phyloP scores from a whole-genome alignment of 768 basidiomycete genomes.

The Calocybe gangraenosa region DNA sequence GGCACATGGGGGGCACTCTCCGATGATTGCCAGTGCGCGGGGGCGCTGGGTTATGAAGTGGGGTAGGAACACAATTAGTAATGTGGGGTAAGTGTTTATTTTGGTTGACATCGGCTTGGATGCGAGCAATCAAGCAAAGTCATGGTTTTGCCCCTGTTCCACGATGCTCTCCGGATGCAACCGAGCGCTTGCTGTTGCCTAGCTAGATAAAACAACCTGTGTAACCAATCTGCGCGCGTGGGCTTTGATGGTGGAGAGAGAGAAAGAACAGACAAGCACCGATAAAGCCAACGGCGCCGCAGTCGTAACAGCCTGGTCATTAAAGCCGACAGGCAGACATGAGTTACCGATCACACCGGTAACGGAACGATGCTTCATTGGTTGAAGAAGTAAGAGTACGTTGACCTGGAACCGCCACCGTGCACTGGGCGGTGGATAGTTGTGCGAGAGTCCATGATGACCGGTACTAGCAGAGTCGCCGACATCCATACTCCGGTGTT shows the following conservation, averaged over 20 bases:
- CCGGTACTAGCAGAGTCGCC: neutral
- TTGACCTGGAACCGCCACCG: too few species aligned
- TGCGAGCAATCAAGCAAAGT: too few species aligned
- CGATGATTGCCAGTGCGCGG: neutral
- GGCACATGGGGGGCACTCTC: too few species aligned
- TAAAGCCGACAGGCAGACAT: neutral
- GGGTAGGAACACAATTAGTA: neutral
- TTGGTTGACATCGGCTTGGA: neutral
- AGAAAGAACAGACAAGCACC: neutral
- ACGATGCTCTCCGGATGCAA: constrained; percentile 1
- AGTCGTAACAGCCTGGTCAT: neutral
- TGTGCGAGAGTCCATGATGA: constrained; percentile 3
- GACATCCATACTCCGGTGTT: neutral
- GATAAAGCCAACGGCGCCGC: constrained; percentile 1
- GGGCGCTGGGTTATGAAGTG: constrained; percentile 3
- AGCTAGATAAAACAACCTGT: neutral
- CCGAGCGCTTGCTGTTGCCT: neutral
- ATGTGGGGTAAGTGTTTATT: constrained; percentile 7
- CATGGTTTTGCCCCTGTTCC: neutral
- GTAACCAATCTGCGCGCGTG: too few species aligned
- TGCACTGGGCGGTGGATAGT: neutral
- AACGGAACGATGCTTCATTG: constrained; percentile 6
- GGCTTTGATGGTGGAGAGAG: too few species aligned
- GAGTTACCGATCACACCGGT: constrained; percentile 7
- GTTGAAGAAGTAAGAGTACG: neutral